Evolutionary conservation across 805 yeast species (phyloP).

Genomic region (Nakazawaea peltata): DNA sequence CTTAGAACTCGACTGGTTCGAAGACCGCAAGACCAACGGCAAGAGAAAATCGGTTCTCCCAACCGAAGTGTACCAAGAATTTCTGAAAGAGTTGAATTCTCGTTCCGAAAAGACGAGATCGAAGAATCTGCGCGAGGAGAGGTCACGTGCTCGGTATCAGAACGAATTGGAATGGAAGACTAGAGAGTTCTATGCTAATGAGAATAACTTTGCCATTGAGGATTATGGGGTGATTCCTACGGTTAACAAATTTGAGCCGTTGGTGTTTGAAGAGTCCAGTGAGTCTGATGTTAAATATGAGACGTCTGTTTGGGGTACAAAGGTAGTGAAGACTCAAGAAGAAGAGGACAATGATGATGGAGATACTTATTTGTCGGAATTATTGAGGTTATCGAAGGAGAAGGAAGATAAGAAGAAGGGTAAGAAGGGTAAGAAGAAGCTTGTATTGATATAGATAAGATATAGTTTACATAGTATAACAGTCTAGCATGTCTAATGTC

Average conservation of each 20-base stretch:
- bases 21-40: constrained; percentile 18
- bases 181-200: constrained; percentile 50
- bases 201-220: constrained; percentile 33
- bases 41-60: constrained; percentile 23
- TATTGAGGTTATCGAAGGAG: constrained; percentile 44
- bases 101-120: constrained; percentile 42
- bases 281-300: constrained; percentile 18
- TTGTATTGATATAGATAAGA: constrained; percentile 17
- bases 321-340: constrained; percentile 31
- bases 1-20: constrained; percentile 77
- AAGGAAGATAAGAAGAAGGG: constrained; percentile 29
- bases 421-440: constrained; percentile 41
- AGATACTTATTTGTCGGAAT: constrained; percentile 36
- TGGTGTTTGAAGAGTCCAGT: constrained; percentile 14
- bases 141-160: constrained; percentile 47
- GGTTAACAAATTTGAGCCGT: constrained; percentile 5
- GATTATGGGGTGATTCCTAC: constrained; percentile 22
- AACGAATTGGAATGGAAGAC: constrained; percentile 50
- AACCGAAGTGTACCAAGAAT: constrained; percentile 33
- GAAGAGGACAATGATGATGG: constrained; percentile 32
- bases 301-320: constrained; percentile 76
- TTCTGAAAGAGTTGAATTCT: constrained; percentile 46
- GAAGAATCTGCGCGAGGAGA: constrained; percentile 53
- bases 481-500: background rate
- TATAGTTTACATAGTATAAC: too few relatives aligned